Percentiles rank a stretch among this genome's conserved stretches.
Conservation (phyloP, 257 asterid genomes). For the Solanum arcanum region DNA sequence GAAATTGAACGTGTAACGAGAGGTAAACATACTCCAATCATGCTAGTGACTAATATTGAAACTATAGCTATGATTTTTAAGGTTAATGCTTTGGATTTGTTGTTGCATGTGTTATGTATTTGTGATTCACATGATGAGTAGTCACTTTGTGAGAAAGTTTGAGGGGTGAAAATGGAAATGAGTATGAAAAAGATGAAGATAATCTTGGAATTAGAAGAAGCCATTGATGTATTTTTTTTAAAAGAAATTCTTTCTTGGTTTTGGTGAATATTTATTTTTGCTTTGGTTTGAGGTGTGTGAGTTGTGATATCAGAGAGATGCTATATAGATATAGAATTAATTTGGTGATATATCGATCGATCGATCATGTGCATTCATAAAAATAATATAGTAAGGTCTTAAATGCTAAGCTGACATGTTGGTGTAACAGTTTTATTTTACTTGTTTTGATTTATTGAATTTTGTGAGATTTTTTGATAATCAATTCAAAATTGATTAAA, state of each 20-base stretch:
- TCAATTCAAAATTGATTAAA: background rate
- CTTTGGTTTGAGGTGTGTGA: background rate
- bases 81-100: constrained; percentile 35
- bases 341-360: background rate
- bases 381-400: background rate
- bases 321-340: background rate
- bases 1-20: constrained; percentile 32
- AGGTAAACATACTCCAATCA: constrained; percentile 50
- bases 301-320: background rate
- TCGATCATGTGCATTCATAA: background rate
- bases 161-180: constrained; percentile 6
- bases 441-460: background rate
- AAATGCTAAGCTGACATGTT: background rate
- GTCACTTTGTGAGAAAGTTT: constrained; percentile 11
- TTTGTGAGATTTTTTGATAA: background rate
- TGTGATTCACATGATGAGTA: constrained; percentile 23
- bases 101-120: constrained; percentile 15
- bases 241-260: background rate
- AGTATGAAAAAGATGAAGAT: constrained; percentile 6
- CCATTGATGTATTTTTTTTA: background rate
- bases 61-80: constrained; percentile 51
- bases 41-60: constrained; percentile 36
- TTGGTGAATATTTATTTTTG: background rate
- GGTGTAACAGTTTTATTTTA: background rate
- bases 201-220: background rate